A percentile compares a stretch with the other conserved stretches of the same genome.
These are phyloP conservation scores for Kwoniella heveanensis DNA, from an alignment of 768 basidiomycete species.

Conservation along the genomic window DNA sequence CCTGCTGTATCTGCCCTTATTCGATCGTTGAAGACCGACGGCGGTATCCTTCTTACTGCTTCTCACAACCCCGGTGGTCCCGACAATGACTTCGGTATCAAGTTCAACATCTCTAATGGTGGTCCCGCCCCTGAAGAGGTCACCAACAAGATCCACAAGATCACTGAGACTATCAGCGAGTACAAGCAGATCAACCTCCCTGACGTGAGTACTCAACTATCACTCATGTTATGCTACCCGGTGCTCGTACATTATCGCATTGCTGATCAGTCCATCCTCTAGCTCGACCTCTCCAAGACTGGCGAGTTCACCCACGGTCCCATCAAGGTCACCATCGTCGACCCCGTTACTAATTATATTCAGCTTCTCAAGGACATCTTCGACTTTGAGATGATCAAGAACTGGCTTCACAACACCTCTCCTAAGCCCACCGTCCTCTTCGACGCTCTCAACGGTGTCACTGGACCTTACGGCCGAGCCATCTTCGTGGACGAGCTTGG, in stretches of 20 bases:
- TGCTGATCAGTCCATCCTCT: background rate
- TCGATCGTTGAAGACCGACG: constrained; percentile 91
- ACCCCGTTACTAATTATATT: constrained; percentile 89
- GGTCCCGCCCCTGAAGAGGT: constrained; percentile 95
- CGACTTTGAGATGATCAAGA: constrained; percentile 88
- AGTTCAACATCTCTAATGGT: constrained; percentile 97
- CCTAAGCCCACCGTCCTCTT: constrained; percentile 76
- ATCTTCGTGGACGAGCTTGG: constrained; percentile 82
- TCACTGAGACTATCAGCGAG: constrained; percentile 77
- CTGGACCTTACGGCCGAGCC: constrained; percentile 89
- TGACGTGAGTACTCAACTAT: constrained; percentile 63
- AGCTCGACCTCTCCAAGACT: constrained; percentile 83
- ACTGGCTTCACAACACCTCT: constrained; percentile 71
- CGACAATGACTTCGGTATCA: constrained; percentile 98
- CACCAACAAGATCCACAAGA: constrained; percentile 92
- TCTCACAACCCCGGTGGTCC: constrained; percentile 98
- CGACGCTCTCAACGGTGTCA: constrained; percentile 94
- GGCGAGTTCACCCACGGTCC: constrained; percentile 81
- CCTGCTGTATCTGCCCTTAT: constrained; percentile 96
- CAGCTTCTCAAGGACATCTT: constrained; percentile 83
- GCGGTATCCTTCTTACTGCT: constrained; percentile 95
- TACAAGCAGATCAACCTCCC: constrained; percentile 83
- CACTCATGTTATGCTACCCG: background rate
- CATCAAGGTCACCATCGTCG: constrained; percentile 82
- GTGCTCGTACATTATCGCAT: background rate